Evolutionary conservation across 768 basidiomycete genomes (phyloP).

Genomic region (Pluteus cervinus): DNA sequence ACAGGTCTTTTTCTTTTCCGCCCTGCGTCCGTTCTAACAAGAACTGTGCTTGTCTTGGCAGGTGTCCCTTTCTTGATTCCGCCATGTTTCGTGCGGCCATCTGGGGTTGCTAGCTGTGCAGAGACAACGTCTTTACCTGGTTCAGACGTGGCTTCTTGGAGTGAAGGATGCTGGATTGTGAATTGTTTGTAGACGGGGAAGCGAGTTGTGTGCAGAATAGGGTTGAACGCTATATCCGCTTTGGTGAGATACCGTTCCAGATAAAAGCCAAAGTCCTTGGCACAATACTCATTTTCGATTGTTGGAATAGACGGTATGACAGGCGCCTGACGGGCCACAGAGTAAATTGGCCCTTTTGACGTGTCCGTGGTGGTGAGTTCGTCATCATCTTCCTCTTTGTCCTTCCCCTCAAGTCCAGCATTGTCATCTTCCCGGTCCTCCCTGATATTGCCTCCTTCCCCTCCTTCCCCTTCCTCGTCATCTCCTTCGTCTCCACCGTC

Average conservation of each 20-base stretch:
- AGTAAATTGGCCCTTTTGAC: too few relatives aligned
- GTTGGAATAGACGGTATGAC: not conserved
- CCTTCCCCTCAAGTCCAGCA: too few relatives aligned
- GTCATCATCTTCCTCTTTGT: too few relatives aligned
- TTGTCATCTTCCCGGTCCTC: too few relatives aligned
- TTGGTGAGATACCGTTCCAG: too few relatives aligned
- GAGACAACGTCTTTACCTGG: constrained; percentile 9
- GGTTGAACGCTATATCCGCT: too few relatives aligned
- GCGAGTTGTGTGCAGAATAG: constrained; percentile 3
- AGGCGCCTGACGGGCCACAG: constrained; percentile 10
- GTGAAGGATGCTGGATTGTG: constrained; percentile 10
- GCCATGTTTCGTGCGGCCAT: constrained; percentile 1
- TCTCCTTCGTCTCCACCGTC: constrained; percentile 1
- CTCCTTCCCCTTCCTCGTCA: too few relatives aligned
- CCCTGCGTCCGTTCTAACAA: too few relatives aligned
- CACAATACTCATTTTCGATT: constrained; percentile 8
- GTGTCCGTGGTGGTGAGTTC: too few relatives aligned
- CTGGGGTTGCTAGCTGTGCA: constrained; percentile 6
- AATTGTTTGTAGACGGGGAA: constrained; percentile 16
- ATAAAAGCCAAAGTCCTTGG: constrained; percentile 6
- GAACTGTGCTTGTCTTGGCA: constrained; percentile 15
- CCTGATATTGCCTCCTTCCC: too few relatives aligned
- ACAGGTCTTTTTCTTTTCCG: too few relatives aligned
- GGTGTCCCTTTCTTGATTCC: constrained; percentile 13
- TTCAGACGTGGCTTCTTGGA: constrained; percentile 9